Evolutionary conservation across 805 yeast species (phyloP).

Genomic region (Suhomyces canberraensis): DNA sequence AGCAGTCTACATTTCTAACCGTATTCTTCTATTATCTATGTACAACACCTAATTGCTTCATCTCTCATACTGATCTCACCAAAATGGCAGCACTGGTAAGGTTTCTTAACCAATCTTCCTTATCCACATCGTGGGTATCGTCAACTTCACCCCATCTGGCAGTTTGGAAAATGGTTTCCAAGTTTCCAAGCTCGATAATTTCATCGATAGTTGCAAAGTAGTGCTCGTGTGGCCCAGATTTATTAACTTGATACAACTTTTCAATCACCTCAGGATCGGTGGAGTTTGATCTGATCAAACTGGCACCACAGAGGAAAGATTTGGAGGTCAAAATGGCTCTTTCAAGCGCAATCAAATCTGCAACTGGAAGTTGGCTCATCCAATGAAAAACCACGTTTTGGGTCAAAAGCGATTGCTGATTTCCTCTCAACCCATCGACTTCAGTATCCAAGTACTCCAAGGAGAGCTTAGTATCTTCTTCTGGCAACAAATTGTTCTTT

Average conservation of each 20-base stretch:
- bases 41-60: too few species aligned
- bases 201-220: constrained; percentile 56
- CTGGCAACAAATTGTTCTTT: constrained; percentile 21
- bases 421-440: constrained; percentile 75
- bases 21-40: too few species aligned
- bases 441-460: constrained; percentile 76
- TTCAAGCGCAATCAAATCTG: constrained; percentile 87
- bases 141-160: constrained; percentile 97
- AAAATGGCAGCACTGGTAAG: constrained; percentile 70
- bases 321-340: constrained; percentile 83
- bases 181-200: constrained; percentile 69
- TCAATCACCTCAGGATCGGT: constrained; percentile 15
- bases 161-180: constrained; percentile 84
- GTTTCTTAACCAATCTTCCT: constrained; percentile 80
- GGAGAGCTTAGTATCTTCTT: constrained; percentile 26
- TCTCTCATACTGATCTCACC: too few species aligned
- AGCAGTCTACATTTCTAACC: too few species aligned
- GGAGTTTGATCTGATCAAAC: constrained; percentile 52
- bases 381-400: constrained; percentile 62
- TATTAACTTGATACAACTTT: constrained; percentile 36
- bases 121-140: constrained; percentile 97
- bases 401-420: constrained; percentile 60
- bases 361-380: constrained; percentile 58
- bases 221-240: constrained; percentile 24
- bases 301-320: constrained; percentile 79